Evolutionary conservation across 306 rosid genomes (phyloP), one percentile per base, ranked within the genome.

Genomic region (Pueraria montana): DNA sequence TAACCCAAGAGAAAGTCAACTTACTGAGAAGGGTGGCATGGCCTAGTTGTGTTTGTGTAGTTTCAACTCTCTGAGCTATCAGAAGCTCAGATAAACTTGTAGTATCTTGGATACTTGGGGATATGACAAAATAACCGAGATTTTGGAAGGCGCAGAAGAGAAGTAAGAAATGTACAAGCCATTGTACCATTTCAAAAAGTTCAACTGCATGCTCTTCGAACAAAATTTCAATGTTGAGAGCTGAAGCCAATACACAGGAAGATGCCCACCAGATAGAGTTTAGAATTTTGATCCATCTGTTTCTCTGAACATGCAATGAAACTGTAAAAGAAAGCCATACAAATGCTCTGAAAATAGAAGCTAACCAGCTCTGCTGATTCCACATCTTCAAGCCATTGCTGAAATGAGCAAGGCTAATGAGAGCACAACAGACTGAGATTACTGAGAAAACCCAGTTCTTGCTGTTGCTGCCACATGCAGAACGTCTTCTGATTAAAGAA

Each of bases 1-100:
- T 64, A 32, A 64, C 45, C 71, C 71, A 64, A 32, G 71, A 64
- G 71, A 64, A 64, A 64, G 71, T 64, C 13, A 64, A 64, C 14
- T 17, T 64, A 34, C 71, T 64, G 14, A 64, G 24, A 64, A 64
- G 23, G 14, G 46, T 32, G 8, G 71, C 71, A 17, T n/a, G 45
- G 46, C 71, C 45, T 32, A 64, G 71, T 64, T 8, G 24, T 17
- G 46, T 64, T 64, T 64, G 46, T 64, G 11, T 17, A 34, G 23
- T 32, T 32, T 32, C 24, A 32, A 64, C 71, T 32, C 21, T 64
- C 1, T 17, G 46, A 32, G 24, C 71, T 32, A 34, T 16, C 14
- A 64, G 23, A 32, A 24, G 71, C 45, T 64, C 42, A 27, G 68
- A 62, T 62, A 27, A 62, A 62, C 42, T 11, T 11, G 36, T 5